Conservation (phyloP, 441 rosid species). For the Cnidoscolus chayamansa region DNA sequence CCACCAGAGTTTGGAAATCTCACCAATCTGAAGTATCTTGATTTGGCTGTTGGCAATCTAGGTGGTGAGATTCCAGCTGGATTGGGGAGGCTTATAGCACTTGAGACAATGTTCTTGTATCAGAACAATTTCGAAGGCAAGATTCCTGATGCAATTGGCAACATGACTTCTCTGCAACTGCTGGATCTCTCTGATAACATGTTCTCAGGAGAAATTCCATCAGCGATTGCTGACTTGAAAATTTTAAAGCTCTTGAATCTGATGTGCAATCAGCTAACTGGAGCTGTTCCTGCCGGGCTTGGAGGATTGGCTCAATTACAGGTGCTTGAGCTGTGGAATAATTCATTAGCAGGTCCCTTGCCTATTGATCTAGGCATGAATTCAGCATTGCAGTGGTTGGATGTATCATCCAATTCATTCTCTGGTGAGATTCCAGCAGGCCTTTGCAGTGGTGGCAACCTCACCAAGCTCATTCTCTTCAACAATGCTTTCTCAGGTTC, state of each 20-base stretch:
- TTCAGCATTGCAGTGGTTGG: conserved; percentile 78
- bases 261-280: conserved; percentile 74
- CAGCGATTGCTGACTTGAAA: conserved; percentile 49
- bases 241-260: conserved; percentile 74
- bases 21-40: conserved; percentile 70
- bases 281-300: conserved; percentile 53
- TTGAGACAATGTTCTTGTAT: conserved; percentile 61
- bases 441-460: conserved; percentile 66
- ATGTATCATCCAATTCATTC: conserved; percentile 71
- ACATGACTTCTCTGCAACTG: conserved; percentile 45
- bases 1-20: conserved; percentile 78
- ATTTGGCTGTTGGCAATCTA: conserved; percentile 67
- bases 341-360: conserved; percentile 66
- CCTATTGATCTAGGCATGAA: conserved; percentile 65
- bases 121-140: conserved; percentile 65
- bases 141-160: conserved; percentile 65
- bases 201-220: conserved; percentile 65
- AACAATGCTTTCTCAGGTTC: conserved; percentile 76
- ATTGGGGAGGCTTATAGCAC: conserved; percentile 54
- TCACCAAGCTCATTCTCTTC: conserved; percentile 85
- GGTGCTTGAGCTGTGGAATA: conserved; percentile 84
- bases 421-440: conserved; percentile 67
- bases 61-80: conserved; percentile 69
- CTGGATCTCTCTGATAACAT: conserved; percentile 82
- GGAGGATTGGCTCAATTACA: conserved; percentile 46